Percentiles rank a stretch among this genome's conserved stretches.
Conservation (phyloP, 164 flowering plant species). For the Magnolia officinalis region DNA sequence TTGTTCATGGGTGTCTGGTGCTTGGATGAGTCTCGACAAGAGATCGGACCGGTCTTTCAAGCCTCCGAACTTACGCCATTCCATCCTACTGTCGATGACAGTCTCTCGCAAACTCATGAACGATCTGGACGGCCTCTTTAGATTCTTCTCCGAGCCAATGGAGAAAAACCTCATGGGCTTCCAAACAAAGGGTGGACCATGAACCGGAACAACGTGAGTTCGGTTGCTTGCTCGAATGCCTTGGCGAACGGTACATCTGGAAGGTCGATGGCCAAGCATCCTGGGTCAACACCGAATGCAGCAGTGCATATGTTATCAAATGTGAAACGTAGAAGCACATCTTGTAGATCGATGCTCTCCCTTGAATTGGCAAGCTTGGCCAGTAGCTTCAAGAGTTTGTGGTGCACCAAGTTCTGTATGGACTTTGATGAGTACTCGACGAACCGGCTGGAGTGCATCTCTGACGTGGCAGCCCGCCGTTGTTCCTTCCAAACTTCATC, state of each 20-base stretch:
- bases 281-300: too few species aligned
- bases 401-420: too few species aligned
- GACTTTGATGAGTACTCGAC: too few species aligned
- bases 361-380: too few species aligned
- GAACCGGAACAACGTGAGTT: constrained; percentile 43
- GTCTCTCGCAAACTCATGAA: constrained; percentile 52
- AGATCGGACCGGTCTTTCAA: constrained; percentile 38
- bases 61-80: constrained; percentile 20
- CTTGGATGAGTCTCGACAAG: constrained; percentile 45
- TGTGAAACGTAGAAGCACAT: too few species aligned
- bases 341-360: too few species aligned
- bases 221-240: constrained; percentile 71
- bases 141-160: constrained; percentile 24
- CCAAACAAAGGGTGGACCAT: constrained; percentile 54
- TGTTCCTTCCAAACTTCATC: too few species aligned
- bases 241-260: constrained; percentile 56
- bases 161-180: constrained; percentile 35
- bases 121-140: constrained; percentile 21
- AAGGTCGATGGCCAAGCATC: too few species aligned
- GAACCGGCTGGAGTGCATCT: too few species aligned
- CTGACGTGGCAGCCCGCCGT: too few species aligned
- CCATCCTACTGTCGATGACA: constrained; percentile 34
- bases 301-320: too few species aligned
- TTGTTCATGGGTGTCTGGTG: constrained; percentile 7
- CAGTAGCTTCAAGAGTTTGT: too few species aligned